phyloP scores from a whole-genome alignment of 495 filamentous ascomycete genomes.

The Cairneyella variabilis region DNA sequence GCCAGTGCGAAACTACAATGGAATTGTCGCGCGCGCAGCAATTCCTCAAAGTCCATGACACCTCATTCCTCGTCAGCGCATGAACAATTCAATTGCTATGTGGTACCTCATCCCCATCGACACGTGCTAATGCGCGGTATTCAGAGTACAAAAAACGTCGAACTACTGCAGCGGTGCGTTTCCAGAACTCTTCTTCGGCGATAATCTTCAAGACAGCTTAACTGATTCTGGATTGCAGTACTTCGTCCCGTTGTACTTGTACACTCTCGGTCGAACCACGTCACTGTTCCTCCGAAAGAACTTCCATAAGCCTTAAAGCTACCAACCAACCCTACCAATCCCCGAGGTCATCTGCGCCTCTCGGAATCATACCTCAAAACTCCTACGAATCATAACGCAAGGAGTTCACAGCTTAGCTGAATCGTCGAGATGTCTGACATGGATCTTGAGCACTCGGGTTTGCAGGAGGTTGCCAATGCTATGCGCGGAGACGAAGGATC shows the following conservation, averaged over 20 bases:
- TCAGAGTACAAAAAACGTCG: slow-evolving; percentile 20
- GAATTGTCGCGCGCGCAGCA: slow-evolving; percentile 5
- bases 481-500: slow-evolving; percentile 21
- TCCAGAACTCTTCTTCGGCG: slow-evolving; percentile 19
- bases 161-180: slow-evolving; percentile 27
- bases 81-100: slow-evolving; percentile 20
- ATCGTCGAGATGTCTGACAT: slow-evolving; percentile 25
- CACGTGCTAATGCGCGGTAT: slow-evolving; percentile 26
- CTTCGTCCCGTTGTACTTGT: slow-evolving; percentile 22
- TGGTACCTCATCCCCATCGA: slow-evolving; percentile 27
- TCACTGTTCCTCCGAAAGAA: slow-evolving; percentile 15
- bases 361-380: slow-evolving; percentile 4
- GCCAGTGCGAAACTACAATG: slow-evolving; percentile 21
- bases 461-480: slow-evolving; percentile 28
- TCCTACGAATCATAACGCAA: slow-evolving; percentile 23
- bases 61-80: slow-evolving; percentile 21
- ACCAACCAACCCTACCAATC: slow-evolving; percentile 22
- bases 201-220: slow-evolving; percentile 13
- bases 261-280: slow-evolving; percentile 26
- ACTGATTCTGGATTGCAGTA: slow-evolving; percentile 16
- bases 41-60: slow-evolving; percentile 2
- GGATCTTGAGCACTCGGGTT: slow-evolving; percentile 24
- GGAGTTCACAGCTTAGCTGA: too few species aligned
- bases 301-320: slow-evolving; percentile 24
- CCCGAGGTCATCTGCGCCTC: slow-evolving; percentile 26